phyloP scores from a whole-genome alignment of 2,329 filamentous ascomycete species.

The Zopfia rhizophila region DNA sequence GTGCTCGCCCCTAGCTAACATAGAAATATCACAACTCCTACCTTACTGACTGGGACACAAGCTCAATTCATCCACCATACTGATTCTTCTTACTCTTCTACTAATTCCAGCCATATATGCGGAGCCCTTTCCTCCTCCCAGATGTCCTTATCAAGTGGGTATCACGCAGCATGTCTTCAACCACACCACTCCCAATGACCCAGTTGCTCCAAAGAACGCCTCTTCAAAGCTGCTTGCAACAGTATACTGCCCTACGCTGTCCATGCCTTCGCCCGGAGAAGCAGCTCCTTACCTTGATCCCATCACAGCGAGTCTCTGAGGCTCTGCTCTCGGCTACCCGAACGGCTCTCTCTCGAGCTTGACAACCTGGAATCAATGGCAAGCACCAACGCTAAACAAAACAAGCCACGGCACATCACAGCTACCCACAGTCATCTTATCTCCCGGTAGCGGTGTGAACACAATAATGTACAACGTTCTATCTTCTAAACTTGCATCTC shows the following conservation, averaged over 20 bases:
- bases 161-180: conserved; percentile 37
- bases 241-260: conserved; percentile 36
- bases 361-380: conserved; percentile 21
- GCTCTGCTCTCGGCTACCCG: background rate
- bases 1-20: no score
- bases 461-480: conserved; percentile 20
- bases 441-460: conserved; percentile 27
- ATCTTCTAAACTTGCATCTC: conserved; percentile 26
- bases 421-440: conserved; percentile 30
- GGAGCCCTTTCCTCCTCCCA: conserved; percentile 21
- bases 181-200: conserved; percentile 34
- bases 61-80: no score
- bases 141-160: conserved; percentile 35
- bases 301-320: conserved; percentile 26
- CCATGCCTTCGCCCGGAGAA: conserved; percentile 19
- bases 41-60: no score
- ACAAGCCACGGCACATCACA: conserved; percentile 1
- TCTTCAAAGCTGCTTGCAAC: conserved; percentile 29
- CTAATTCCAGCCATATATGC: conserved; percentile 3
- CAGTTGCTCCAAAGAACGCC: conserved; percentile 24
- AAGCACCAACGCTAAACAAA: conserved; percentile 22
- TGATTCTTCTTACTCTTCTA: background rate
- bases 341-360: conserved; percentile 16
- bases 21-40: no score
- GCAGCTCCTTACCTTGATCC: conserved; percentile 34